Conservation (phyloP, 805 yeast species). For the Kuraishia hungarica region DNA sequence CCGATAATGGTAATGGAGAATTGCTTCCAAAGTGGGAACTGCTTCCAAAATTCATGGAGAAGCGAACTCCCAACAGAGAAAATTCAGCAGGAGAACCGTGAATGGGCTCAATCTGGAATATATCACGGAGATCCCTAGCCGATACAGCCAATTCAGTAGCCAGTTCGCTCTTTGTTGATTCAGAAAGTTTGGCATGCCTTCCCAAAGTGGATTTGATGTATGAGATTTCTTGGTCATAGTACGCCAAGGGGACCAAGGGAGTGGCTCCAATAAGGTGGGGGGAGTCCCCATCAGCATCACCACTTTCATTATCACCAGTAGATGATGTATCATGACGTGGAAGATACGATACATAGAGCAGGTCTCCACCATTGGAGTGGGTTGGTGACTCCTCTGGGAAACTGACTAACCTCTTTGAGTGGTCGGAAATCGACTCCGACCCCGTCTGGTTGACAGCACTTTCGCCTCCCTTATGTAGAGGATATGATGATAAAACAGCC, state of each 20-base stretch:
- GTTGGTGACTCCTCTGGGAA: too few relatives aligned
- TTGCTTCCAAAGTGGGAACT: background rate
- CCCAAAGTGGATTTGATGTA: slow-evolving; percentile 1
- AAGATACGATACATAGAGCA: too few relatives aligned
- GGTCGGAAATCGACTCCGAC: too few relatives aligned
- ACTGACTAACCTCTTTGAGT: too few relatives aligned
- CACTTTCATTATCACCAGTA: too few relatives aligned
- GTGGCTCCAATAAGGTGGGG: background rate
- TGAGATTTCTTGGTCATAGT: background rate
- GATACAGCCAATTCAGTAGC: slow-evolving; percentile 1
- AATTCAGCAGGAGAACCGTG: slow-evolving; percentile 6
- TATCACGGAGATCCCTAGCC: background rate
- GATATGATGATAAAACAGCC: background rate
- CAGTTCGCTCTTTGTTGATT: slow-evolving; percentile 3
- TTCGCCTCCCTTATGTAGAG: too few relatives aligned
- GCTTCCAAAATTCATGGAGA: background rate
- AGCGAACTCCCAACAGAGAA: slow-evolving; percentile 2
- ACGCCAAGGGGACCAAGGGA: too few relatives aligned
- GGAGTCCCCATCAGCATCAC: background rate
- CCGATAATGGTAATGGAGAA: background rate
- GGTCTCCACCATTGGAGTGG: too few relatives aligned
- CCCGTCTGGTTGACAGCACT: too few relatives aligned
- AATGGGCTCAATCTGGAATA: slow-evolving; percentile 7
- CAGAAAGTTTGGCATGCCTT: slow-evolving; percentile 1
- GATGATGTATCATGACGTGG: too few relatives aligned